These are phyloP conservation scores for Sporobolomyces phaffii DNA, from an alignment of 768 basidiomycete species.

Conservation along the genomic window DNA sequence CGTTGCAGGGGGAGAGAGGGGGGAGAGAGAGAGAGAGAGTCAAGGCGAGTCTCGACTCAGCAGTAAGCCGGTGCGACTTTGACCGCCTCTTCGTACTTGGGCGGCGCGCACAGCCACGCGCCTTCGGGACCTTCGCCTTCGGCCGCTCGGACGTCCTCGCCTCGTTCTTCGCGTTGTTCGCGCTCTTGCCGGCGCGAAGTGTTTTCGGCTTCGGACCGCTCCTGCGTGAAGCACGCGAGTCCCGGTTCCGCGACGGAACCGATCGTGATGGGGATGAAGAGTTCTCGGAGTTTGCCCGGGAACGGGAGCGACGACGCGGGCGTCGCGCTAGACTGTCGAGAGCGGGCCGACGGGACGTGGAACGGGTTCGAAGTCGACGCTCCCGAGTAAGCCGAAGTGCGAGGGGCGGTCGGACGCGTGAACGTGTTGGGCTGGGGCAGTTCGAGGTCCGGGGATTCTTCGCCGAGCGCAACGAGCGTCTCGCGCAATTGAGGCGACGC, in stretches of 20 bases:
- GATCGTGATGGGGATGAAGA: slow-evolving; percentile 43
- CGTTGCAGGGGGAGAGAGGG: too few species aligned
- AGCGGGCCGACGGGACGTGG: slow-evolving; percentile 17
- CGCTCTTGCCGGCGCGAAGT: slow-evolving; percentile 27
- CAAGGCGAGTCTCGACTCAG: neutral
- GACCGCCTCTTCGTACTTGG: slow-evolving; percentile 37
- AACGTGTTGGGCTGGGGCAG: slow-evolving; percentile 39
- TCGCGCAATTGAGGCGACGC: slow-evolving; percentile 34
- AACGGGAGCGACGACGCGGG: slow-evolving; percentile 24
- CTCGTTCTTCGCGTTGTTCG: slow-evolving; percentile 37
- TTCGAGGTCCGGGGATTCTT: slow-evolving; percentile 34
- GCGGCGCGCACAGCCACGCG: slow-evolving; percentile 41
- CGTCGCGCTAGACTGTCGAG: neutral
- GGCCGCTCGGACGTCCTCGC: slow-evolving; percentile 27
- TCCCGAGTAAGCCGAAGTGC: slow-evolving; percentile 28
- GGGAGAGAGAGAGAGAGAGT: neutral
- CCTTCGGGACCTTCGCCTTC: slow-evolving; percentile 38
- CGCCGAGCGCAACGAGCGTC: slow-evolving; percentile 24
- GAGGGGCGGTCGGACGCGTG: slow-evolving; percentile 27
- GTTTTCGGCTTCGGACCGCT: slow-evolving; percentile 20
- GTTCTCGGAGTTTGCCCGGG: slow-evolving; percentile 43
- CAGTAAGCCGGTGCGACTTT: slow-evolving; percentile 35
- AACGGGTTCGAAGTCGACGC: slow-evolving; percentile 38
- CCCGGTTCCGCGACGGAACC: slow-evolving; percentile 42
- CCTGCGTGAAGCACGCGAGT: slow-evolving; percentile 34